Evolutionary conservation across 2,329 filamentous ascomycete species (phyloP).

Genomic region (Celoporthe dispersa): DNA sequence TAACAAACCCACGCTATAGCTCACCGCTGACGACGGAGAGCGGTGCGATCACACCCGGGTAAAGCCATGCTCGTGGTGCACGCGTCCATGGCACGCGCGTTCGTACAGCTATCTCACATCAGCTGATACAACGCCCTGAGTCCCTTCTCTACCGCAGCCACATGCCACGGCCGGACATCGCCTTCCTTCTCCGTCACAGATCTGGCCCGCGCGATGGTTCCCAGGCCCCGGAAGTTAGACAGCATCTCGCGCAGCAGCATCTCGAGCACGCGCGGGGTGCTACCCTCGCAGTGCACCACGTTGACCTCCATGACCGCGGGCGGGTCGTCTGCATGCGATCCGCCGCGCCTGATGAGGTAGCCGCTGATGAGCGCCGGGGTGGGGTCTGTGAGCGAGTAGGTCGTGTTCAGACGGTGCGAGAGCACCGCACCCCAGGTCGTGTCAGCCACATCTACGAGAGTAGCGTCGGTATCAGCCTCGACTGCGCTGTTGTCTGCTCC

Average conservation of each 20-base stretch:
- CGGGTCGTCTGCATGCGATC: conserved; percentile 58
- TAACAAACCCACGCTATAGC: conserved; percentile 1
- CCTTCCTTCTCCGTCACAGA: conserved; percentile 63
- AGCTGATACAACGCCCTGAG: conserved; percentile 67
- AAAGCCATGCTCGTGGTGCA: too few species aligned
- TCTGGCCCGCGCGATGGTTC: conserved; percentile 69
- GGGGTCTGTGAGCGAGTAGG: conserved; percentile 57
- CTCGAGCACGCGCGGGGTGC: conserved; percentile 61
- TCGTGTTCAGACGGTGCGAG: conserved; percentile 67
- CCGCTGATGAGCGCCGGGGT: conserved; percentile 65
- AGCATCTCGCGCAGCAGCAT: conserved; percentile 72
- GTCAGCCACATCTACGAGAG: conserved; percentile 73
- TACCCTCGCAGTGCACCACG: conserved; percentile 62
- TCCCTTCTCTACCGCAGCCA: conserved; percentile 72
- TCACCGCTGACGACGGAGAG: neutral
- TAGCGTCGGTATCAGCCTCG: conserved; percentile 60
- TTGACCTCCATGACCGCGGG: conserved; percentile 68
- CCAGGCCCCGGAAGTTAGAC: conserved; percentile 69
- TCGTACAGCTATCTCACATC: conserved; percentile 51
- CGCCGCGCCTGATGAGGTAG: conserved; percentile 68
- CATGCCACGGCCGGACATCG: conserved; percentile 77
- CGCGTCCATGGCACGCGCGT: too few species aligned
- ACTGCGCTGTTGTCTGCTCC: conserved; percentile 49
- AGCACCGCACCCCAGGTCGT: conserved; percentile 77
- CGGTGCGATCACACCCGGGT: neutral